Percentiles rank a stretch among this genome's conserved stretches.
phyloP scores from a whole-genome alignment of 2,329 filamentous ascomycete genomes.

The Apiospora aurea region DNA sequence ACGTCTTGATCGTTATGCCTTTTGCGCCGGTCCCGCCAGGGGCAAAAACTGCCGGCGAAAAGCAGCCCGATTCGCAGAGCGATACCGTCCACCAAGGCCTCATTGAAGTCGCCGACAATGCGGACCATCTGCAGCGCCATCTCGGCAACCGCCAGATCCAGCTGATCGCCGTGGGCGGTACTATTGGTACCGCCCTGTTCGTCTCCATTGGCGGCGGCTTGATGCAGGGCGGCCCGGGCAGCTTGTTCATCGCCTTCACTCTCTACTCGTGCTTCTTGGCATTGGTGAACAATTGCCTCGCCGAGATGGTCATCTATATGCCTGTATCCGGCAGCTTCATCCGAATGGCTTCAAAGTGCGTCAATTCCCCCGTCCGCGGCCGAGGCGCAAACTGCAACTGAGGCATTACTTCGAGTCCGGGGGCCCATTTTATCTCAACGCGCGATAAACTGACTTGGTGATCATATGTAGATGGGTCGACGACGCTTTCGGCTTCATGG shows the following conservation, averaged over 20 bases:
- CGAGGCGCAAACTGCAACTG: background rate
- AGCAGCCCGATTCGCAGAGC: background rate
- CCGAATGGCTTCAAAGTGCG: conserved; percentile 65
- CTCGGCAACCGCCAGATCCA: conserved; percentile 50
- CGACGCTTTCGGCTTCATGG: conserved; percentile 67
- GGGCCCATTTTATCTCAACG: background rate
- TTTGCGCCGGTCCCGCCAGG: background rate
- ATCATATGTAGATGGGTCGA: conserved; percentile 55
- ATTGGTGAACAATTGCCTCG: conserved; percentile 69
- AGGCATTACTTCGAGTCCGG: background rate
- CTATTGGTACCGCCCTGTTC: conserved; percentile 62
- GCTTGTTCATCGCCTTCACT: conserved; percentile 62
- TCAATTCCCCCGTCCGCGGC: background rate
- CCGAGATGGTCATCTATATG: conserved; percentile 70
- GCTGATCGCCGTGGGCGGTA: conserved; percentile 62
- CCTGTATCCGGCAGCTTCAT: conserved; percentile 70
- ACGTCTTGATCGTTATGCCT: background rate
- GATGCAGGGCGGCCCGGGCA: conserved; percentile 52
- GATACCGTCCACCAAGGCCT: conserved; percentile 22
- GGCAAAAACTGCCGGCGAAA: background rate
- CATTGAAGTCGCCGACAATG: conserved; percentile 24
- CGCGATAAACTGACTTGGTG: conserved; percentile 11
- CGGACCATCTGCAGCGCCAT: conserved; percentile 26
- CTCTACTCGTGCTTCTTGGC: conserved; percentile 62
- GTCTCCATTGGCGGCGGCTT: conserved; percentile 64